Conservation (phyloP, 2,329 filamentous ascomycete genomes). For the Scleromitrula shiraiana region DNA sequence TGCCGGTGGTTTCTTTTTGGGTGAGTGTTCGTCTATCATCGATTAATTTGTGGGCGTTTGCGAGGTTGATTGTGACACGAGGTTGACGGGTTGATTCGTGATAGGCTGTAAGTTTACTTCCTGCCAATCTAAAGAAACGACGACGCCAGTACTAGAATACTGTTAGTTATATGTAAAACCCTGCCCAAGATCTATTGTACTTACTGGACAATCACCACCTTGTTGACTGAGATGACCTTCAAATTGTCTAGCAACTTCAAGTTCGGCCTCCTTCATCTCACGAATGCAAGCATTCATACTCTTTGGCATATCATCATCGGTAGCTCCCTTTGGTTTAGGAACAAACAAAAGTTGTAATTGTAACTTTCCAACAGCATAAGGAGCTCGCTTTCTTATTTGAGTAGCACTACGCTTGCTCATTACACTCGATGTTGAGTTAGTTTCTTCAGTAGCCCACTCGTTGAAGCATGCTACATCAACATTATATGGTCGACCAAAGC, state of each 20-base stretch:
- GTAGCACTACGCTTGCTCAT: conserved; percentile 77
- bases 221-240: conserved; percentile 93
- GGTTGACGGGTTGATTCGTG: conserved; percentile 94
- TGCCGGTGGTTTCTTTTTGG: conserved; percentile 73
- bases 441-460: conserved; percentile 92
- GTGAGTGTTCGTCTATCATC: conserved; percentile 81
- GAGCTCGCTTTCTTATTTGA: conserved; percentile 69
- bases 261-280: conserved; percentile 86
- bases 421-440: conserved; percentile 69
- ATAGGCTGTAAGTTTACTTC: conserved; percentile 87
- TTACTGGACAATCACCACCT: conserved; percentile 92
- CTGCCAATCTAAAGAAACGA: conserved; percentile 90
- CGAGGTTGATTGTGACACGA: conserved; percentile 91
- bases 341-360: conserved; percentile 93
- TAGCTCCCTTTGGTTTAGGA: conserved; percentile 76
- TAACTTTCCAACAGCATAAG: conserved; percentile 94
- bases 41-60: conserved; percentile 86
- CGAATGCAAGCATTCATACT: conserved; percentile 96
- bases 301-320: conserved; percentile 97
- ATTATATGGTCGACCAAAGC: conserved; percentile 79
- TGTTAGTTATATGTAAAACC: conserved; percentile 32
- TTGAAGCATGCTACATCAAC: conserved; percentile 95
- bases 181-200: conserved; percentile 32
- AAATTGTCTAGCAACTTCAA: conserved; percentile 66
- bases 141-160: conserved; percentile 80